phyloP scores from a whole-genome alignment of 805 yeast species.

The Candida argentea region DNA sequence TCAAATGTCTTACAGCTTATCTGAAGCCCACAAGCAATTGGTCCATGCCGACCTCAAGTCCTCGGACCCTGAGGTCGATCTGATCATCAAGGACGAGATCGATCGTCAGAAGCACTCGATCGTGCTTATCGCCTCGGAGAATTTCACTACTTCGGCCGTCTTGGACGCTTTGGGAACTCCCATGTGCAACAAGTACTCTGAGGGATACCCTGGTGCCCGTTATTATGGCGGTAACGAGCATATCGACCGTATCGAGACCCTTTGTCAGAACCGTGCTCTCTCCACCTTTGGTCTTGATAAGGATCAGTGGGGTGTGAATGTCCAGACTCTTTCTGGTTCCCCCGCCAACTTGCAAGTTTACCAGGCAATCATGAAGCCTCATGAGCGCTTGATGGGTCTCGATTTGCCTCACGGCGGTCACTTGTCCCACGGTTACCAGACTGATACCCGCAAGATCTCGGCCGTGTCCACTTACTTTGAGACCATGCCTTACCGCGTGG shows the following conservation, averaged over 20 bases:
- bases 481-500: slow-evolving; percentile 94
- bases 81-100: slow-evolving; percentile 66
- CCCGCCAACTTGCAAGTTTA: slow-evolving; percentile 94
- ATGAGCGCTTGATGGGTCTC: slow-evolving; percentile 93
- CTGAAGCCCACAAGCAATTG: slow-evolving; percentile 39
- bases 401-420: slow-evolving; percentile 99
- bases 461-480: slow-evolving; percentile 90
- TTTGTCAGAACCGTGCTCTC: slow-evolving; percentile 88
- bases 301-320: slow-evolving; percentile 94
- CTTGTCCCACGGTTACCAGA: slow-evolving; percentile 94
- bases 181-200: slow-evolving; percentile 96
- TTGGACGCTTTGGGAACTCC: slow-evolving; percentile 92
- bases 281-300: slow-evolving; percentile 70
- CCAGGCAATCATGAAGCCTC: slow-evolving; percentile 78
- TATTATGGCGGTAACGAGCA: slow-evolving; percentile 97
- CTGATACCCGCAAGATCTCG: slow-evolving; percentile 80
- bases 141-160: slow-evolving; percentile 91
- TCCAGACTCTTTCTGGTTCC: slow-evolving; percentile 90
- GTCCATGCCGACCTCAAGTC: slow-evolving; percentile 56
- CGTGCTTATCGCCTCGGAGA: slow-evolving; percentile 90
- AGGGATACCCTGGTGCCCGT: slow-evolving; percentile 97
- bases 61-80: slow-evolving; percentile 77
- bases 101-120: slow-evolving; percentile 86
- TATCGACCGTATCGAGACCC: slow-evolving; percentile 81
- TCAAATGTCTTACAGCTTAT: slow-evolving; percentile 36